Percentiles rank a stretch among this genome's conserved stretches.
phyloP scores from a whole-genome alignment of 2,329 filamentous ascomycete species.

The Metarhizium rileyi region DNA sequence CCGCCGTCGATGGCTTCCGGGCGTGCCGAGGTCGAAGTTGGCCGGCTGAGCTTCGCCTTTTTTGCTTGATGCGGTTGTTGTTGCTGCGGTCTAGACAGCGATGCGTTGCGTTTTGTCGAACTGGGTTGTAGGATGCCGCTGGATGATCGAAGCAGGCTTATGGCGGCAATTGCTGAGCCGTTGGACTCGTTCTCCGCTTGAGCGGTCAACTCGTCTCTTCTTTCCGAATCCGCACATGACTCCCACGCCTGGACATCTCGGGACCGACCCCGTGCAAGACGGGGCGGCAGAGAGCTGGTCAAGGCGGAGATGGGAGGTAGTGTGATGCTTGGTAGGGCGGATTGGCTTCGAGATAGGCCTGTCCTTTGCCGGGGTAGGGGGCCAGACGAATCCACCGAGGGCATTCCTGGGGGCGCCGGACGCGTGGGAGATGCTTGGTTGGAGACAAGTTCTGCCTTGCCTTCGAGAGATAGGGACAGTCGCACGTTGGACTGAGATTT shows the following conservation, averaged over 20 bases:
- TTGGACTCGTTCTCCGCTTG: conserved; percentile 72
- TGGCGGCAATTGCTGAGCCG: conserved; percentile 71
- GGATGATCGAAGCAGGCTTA: conserved; percentile 68
- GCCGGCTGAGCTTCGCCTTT: conserved; percentile 51
- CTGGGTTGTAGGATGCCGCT: conserved; percentile 45
- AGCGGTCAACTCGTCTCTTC: conserved; percentile 67
- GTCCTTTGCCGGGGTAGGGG: conserved; percentile 35
- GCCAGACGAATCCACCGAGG: conserved; percentile 37
- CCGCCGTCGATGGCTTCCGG: conserved; percentile 33
- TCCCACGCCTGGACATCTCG: conserved; percentile 87
- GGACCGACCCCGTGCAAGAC: conserved; percentile 61
- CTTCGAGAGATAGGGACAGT: conserved; percentile 76
- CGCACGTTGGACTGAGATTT: conserved; percentile 50
- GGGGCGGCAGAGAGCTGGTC: conserved; percentile 43
- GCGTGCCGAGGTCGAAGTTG: conserved; percentile 52
- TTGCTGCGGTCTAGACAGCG: conserved; percentile 21
- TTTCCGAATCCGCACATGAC: conserved; percentile 74
- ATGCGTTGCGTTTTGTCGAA: conserved; percentile 55
- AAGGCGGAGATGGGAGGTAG: conserved; percentile 46
- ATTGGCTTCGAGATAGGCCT: conserved; percentile 60
- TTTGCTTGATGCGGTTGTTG: conserved; percentile 36
- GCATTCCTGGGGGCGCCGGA: conserved; percentile 36
- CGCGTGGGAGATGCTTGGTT: conserved; percentile 56
- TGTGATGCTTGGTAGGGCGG: conserved; percentile 50
- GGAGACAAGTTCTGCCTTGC: conserved; percentile 77